Evolutionary conservation across 2,329 filamentous ascomycete genomes (phyloP).

Genomic region (Plenodomus biglobosus): DNA sequence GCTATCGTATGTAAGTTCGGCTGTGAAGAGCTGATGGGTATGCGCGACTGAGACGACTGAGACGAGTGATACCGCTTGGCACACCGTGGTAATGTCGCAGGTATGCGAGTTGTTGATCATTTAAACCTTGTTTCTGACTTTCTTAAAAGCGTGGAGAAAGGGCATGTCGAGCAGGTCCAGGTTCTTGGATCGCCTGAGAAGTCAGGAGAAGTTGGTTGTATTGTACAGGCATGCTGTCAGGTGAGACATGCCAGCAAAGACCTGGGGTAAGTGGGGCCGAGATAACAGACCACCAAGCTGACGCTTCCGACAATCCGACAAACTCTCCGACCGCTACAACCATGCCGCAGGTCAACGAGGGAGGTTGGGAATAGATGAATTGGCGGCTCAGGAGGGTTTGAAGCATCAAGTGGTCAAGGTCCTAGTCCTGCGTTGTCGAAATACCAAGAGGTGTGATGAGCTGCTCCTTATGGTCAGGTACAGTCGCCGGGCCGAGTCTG

Average conservation of each 20-base stretch:
- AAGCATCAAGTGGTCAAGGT: background rate
- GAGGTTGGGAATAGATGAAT: background rate
- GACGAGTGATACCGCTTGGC: background rate
- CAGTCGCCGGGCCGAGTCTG: background rate
- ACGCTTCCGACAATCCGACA: slow-evolving; percentile 2
- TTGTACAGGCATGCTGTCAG: slow-evolving; percentile 2
- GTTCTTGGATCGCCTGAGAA: background rate
- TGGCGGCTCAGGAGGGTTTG: background rate
- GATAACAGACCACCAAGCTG: background rate
- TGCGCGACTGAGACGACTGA: background rate
- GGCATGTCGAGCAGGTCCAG: background rate
- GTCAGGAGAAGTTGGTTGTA: background rate
- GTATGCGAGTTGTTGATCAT: background rate
- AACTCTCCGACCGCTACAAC: slow-evolving; percentile 5
- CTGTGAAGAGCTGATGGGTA: background rate
- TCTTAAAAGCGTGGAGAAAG: background rate
- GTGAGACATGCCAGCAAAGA: slow-evolving; percentile 20
- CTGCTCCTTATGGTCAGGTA: background rate
- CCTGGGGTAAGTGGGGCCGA: slow-evolving; percentile 4
- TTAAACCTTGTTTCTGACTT: background rate
- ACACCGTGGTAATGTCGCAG: background rate
- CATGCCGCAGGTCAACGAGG: background rate
- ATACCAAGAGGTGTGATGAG: background rate
- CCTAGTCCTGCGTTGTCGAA: background rate
- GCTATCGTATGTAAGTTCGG: background rate